A percentile compares a stretch with the other conserved stretches of the same genome.
These are phyloP conservation scores for Persicaria maculosa DNA, from an alignment of 148 eudicot genomes.

Conservation along the genomic window DNA sequence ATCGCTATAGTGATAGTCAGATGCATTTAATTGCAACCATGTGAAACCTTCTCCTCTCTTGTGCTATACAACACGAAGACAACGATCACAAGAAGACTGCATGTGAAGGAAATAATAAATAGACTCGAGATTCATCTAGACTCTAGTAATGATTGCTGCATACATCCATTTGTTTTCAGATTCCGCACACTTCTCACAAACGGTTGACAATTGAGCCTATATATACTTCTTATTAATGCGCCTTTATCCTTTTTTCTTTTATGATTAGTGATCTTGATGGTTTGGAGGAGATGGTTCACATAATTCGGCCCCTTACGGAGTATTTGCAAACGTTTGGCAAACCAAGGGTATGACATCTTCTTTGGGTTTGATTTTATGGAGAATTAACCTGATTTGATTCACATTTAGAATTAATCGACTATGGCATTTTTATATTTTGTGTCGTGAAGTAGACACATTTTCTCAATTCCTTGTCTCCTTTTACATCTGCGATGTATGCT, in stretches of 20 bases:
- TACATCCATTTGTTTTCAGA: neutral
- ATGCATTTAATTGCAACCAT: neutral
- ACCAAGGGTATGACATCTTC: constrained; percentile 53
- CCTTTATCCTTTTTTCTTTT: constrained; percentile 14
- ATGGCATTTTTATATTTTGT: neutral
- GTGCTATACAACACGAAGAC: neutral
- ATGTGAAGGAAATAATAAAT: neutral
- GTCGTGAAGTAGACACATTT: neutral
- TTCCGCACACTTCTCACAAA: neutral
- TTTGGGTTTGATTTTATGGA: neutral
- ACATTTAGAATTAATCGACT: neutral
- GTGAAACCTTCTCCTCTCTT: neutral
- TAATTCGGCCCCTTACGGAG: constrained; percentile 78
- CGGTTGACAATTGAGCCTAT: no score
- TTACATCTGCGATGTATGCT: neutral
- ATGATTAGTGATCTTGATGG: constrained; percentile 80
- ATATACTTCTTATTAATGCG: constrained; percentile 15
- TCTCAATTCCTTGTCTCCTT: neutral
- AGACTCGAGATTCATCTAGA: neutral
- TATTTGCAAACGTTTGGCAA: constrained; percentile 81
- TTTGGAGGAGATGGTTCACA: constrained; percentile 72
- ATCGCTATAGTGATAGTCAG: neutral
- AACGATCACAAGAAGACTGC: neutral
- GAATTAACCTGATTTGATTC: neutral
- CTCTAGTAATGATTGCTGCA: neutral